These are phyloP conservation scores for Mimosa bimucronata DNA, from an alignment of 306 rosid genomes.

Conservation along the genomic window DNA sequence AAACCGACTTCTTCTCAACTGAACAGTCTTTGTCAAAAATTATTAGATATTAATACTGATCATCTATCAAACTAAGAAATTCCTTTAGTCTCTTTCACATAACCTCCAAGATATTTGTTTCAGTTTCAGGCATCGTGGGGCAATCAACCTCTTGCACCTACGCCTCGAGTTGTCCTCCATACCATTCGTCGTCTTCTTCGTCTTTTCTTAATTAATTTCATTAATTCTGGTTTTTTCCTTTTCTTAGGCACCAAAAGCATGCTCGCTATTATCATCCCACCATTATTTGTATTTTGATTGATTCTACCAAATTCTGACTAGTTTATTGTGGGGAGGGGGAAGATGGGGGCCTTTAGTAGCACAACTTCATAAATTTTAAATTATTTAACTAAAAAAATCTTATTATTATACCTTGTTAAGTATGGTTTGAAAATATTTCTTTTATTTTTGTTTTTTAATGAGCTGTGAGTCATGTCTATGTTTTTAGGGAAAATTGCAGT, in stretches of 20 bases:
- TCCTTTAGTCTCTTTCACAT: not conserved
- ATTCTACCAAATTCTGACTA: not conserved
- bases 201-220: not conserved
- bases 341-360: no score
- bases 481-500: no score
- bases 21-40: not conserved
- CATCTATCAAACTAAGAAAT: not conserved
- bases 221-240: not conserved
- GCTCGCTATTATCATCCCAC: not conserved
- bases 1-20: no score
- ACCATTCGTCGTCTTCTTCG: not conserved
- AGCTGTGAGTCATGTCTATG: no score
- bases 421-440: no score
- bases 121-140: not conserved
- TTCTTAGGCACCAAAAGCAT: not conserved
- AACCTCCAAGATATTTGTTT: not conserved
- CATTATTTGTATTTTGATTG: not conserved
- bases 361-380: no score
- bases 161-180: not conserved
- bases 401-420: no score
- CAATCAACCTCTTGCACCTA: not conserved
- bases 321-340: no score
- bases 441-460: no score
- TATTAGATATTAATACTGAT: not conserved
- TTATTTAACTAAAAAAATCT: no score